phyloP scores from a whole-genome alignment of 495 filamentous ascomycete genomes.

The Aspergillus diversus region DNA sequence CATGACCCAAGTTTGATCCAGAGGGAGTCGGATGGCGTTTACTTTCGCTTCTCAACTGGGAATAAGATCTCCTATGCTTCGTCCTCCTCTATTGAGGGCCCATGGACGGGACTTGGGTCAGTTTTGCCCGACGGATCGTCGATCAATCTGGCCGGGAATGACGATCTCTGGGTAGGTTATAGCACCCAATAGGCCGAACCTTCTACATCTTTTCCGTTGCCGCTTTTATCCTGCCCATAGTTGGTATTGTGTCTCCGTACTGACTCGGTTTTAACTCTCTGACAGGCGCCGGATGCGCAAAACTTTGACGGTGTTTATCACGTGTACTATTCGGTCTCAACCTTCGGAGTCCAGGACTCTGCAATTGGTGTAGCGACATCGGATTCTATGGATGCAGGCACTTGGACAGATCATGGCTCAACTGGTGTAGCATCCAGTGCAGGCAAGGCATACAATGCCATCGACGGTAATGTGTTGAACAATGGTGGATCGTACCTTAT shows the following conservation, averaged over 20 bases:
- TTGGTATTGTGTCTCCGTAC: not conserved
- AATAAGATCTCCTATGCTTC: constrained; percentile 66
- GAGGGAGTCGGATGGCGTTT: constrained; percentile 63
- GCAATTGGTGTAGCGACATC: constrained; percentile 74
- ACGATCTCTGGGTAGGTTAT: constrained; percentile 64
- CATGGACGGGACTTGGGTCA: constrained; percentile 67
- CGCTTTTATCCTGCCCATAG: not conserved
- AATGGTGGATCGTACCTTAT: constrained; percentile 55
- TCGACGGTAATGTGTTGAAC: constrained; percentile 67
- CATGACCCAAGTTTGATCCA: constrained; percentile 70
- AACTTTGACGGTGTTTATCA: constrained; percentile 63
- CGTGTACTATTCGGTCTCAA: constrained; percentile 72
- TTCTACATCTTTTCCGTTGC: not conserved
- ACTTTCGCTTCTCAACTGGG: constrained; percentile 76
- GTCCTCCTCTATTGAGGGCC: constrained; percentile 61
- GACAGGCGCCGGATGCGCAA: constrained; percentile 67
- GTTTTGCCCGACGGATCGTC: constrained; percentile 61
- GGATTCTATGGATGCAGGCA: constrained; percentile 57
- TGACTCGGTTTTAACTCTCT: not conserved
- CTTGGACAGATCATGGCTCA: constrained; percentile 58
- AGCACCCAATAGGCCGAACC: not conserved
- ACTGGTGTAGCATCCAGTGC: constrained; percentile 56
- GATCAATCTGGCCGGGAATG: constrained; percentile 62
- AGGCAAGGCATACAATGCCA: constrained; percentile 66
- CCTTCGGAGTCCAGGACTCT: constrained; percentile 66